Conservation (phyloP, 177 flowering plant genomes). For the Telopea speciosissima region DNA sequence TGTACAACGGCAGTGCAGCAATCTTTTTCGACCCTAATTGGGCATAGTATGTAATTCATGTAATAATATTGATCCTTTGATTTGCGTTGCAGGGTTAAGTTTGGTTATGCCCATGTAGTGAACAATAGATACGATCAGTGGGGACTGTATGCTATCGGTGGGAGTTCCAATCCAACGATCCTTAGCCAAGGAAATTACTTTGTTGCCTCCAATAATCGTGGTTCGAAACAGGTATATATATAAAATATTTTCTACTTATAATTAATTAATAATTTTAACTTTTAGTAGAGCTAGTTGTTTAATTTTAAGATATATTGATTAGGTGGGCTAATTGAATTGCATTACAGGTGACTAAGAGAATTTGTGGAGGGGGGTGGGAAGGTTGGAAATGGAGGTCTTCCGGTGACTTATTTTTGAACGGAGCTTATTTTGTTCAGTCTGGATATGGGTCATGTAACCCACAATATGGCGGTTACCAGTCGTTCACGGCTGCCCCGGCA, state of each 20-base stretch:
- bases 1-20: no score
- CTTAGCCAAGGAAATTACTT: conserved; percentile 64
- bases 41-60: no score
- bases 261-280: no score
- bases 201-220: conserved; percentile 27
- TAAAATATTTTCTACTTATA: no score
- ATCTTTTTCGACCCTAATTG: no score
- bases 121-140: conserved; percentile 60
- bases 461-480: conserved; percentile 26
- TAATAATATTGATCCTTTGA: no score
- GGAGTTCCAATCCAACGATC: conserved; percentile 67
- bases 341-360: conserved; percentile 60
- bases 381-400: conserved; percentile 73
- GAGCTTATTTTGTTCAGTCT: conserved; percentile 67
- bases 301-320: no score
- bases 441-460: conserved; percentile 55
- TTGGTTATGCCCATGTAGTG: conserved; percentile 65
- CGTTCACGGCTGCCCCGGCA: conserved; percentile 31
- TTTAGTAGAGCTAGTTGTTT: no score
- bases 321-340: no score
- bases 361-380: conserved; percentile 31
- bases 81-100: conserved; percentile 27
- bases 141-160: conserved; percentile 64
- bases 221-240: conserved; percentile 28
- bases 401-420: conserved; percentile 46